A percentile compares a stretch with the other conserved stretches of the same genome.
These are phyloP conservation scores for Tremella yokohamensis DNA, from an alignment of 768 basidiomycete genomes.

Conservation along the genomic window DNA sequence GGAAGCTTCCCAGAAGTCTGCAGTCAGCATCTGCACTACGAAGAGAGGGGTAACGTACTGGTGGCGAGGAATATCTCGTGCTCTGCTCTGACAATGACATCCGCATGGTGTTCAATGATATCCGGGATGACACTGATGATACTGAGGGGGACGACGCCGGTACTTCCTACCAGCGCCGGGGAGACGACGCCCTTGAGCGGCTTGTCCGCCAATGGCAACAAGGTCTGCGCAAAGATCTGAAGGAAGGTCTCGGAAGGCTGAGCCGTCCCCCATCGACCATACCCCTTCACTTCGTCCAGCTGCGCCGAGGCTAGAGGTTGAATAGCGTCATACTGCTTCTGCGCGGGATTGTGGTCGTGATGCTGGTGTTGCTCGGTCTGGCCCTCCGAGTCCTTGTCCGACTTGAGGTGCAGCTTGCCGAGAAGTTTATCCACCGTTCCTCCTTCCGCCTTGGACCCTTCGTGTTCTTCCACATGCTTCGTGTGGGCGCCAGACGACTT, in stretches of 20 bases:
- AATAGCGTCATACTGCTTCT: conserved; percentile 20
- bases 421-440: conserved; percentile 21
- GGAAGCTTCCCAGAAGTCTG: conserved; percentile 38
- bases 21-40: not conserved
- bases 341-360: conserved; percentile 17
- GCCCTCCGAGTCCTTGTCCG: conserved; percentile 8
- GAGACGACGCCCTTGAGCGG: conserved; percentile 29
- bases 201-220: conserved; percentile 19
- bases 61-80: conserved; percentile 36
- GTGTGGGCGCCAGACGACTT: conserved; percentile 17
- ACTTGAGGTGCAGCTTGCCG: conserved; percentile 27
- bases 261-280: conserved; percentile 19
- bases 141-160: conserved; percentile 27
- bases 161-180: conserved; percentile 22
- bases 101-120: conserved; percentile 39
- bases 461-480: conserved; percentile 6
- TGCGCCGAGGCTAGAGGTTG: conserved; percentile 13
- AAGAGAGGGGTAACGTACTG: conserved; percentile 13
- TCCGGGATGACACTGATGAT: conserved; percentile 39
- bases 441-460: conserved; percentile 12
- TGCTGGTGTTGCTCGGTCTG: not conserved
- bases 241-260: conserved; percentile 21
- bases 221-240: conserved; percentile 26
- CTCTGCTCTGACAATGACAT: conserved; percentile 33
- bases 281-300: conserved; percentile 18